Conservation (phyloP, 2,329 filamentous ascomycete genomes). For the Pestalotiopsis sp. region DNA sequence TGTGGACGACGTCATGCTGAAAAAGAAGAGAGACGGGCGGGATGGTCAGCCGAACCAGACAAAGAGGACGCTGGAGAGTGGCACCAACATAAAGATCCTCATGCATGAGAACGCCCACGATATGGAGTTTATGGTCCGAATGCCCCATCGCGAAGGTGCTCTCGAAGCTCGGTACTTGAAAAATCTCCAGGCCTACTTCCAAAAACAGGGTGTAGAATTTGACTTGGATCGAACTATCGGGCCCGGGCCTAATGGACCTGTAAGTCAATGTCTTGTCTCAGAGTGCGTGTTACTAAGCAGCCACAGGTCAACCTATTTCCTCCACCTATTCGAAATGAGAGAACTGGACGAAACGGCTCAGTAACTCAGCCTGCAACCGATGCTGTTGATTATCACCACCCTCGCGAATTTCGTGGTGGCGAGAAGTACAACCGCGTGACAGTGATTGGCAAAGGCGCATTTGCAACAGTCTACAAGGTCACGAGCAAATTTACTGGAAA, state of each 20-base stretch:
- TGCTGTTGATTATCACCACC: slow-evolving; percentile 34
- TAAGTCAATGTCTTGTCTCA: slow-evolving; percentile 25
- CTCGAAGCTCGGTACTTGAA: slow-evolving; percentile 66
- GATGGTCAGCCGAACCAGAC: slow-evolving; percentile 37
- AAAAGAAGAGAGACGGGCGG: slow-evolving; percentile 33
- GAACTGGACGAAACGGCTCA: not conserved
- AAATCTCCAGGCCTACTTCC: slow-evolving; percentile 71
- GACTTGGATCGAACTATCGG: slow-evolving; percentile 45
- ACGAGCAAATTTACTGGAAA: slow-evolving; percentile 82
- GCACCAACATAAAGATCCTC: slow-evolving; percentile 72
- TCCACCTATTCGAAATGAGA: slow-evolving; percentile 17
- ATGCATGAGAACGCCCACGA: slow-evolving; percentile 56
- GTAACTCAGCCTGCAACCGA: not conserved
- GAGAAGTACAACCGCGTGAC: slow-evolving; percentile 81
- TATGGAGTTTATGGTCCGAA: slow-evolving; percentile 81
- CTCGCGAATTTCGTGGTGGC: slow-evolving; percentile 79
- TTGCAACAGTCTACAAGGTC: slow-evolving; percentile 90
- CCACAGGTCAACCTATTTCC: slow-evolving; percentile 31
- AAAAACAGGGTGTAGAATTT: slow-evolving; percentile 32
- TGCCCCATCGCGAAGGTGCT: slow-evolving; percentile 72
- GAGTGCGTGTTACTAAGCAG: slow-evolving; percentile 16
- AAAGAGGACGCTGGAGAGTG: slow-evolving; percentile 68
- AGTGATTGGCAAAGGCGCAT: slow-evolving; percentile 87
- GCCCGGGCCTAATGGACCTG: slow-evolving; percentile 50
- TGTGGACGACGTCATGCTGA: slow-evolving; percentile 74